A percentile compares a stretch with the other conserved stretches of the same genome.
Conservation (phyloP, 129 eudicot species). For the Lonicera japonica region DNA sequence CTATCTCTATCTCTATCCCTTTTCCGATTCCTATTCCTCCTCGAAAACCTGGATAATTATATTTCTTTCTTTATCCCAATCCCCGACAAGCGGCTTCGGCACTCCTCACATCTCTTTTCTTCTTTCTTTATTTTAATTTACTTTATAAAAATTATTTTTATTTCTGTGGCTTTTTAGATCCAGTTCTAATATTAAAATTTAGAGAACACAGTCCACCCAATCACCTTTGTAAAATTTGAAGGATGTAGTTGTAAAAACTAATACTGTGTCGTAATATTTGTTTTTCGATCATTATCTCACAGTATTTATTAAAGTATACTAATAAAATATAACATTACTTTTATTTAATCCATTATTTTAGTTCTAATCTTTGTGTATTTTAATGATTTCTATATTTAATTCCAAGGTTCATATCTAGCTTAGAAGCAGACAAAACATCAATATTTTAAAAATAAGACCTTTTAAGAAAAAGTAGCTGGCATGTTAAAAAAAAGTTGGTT, state of each 20-base stretch:
- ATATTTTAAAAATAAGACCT: not conserved
- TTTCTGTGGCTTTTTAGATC: no score
- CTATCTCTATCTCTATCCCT: no score
- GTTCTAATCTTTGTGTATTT: no score
- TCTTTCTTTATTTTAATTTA: not conserved
- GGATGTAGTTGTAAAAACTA: no score
- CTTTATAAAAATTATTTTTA: not conserved
- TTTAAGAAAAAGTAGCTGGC: conserved; percentile 13
- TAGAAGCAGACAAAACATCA: conserved; percentile 13
- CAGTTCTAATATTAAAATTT: no score
- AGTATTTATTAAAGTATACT: no score
- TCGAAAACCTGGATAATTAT: not conserved
- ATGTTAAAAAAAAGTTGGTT: not conserved
- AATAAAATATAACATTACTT: no score
- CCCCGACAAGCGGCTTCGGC: conserved; percentile 12
- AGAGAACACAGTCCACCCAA: no score
- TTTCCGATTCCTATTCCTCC: not conserved
- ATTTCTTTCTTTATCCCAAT: conserved; percentile 3
- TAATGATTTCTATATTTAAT: not conserved
- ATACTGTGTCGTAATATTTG: no score
- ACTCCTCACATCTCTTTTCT: not conserved
- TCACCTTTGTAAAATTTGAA: no score
- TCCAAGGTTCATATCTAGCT: not conserved
- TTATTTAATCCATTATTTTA: no score
- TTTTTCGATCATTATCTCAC: no score